phyloP scores from a whole-genome alignment of 352 stramenopile genomes.

The Nothophytophthora sp. region DNA sequence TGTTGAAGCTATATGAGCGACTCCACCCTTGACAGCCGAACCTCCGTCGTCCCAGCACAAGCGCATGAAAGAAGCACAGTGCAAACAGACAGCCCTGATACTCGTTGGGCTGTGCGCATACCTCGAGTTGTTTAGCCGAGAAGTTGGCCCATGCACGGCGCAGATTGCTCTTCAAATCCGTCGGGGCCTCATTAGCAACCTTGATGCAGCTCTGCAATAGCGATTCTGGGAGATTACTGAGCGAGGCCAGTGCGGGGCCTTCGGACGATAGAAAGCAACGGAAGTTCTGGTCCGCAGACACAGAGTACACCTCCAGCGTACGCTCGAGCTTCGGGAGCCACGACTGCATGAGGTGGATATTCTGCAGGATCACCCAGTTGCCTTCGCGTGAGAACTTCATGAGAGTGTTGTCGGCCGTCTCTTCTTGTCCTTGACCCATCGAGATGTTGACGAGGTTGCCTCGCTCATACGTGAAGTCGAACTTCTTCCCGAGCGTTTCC shows the following conservation, averaged over 20 bases:
- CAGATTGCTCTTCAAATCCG: slow-evolving; percentile 83
- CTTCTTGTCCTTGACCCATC: slow-evolving; percentile 91
- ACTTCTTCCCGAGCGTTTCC: slow-evolving; percentile 81
- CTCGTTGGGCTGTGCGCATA: slow-evolving; percentile 68
- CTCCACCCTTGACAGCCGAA: slow-evolving; percentile 95
- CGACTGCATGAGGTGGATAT: slow-evolving; percentile 92
- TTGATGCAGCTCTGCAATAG: slow-evolving; percentile 89
- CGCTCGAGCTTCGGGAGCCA: slow-evolving; percentile 89
- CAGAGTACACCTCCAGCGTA: slow-evolving; percentile 73
- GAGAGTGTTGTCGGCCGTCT: slow-evolving; percentile 67
- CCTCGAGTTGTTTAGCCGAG: slow-evolving; percentile 76
- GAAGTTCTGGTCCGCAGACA: slow-evolving; percentile 91
- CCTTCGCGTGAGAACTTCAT: slow-evolving; percentile 72
- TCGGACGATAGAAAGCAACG: slow-evolving; percentile 95
- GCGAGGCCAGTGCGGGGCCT: slow-evolving; percentile 71
- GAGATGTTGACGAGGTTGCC: slow-evolving; percentile 83
- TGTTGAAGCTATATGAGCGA: slow-evolving; percentile 94
- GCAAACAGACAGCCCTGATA: slow-evolving; percentile 94
- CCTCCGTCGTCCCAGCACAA: slow-evolving; percentile 88
- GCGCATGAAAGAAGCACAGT: slow-evolving; percentile 94
- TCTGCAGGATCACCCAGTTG: slow-evolving; percentile 92
- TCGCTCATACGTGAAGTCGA: slow-evolving; percentile 79
- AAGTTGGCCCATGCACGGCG: slow-evolving; percentile 79
- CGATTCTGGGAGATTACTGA: slow-evolving; percentile 91
- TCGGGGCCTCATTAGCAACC: slow-evolving; percentile 81